Evolutionary conservation across 2,329 filamentous ascomycete species (phyloP).

Genomic region (Venturia pyrina): DNA sequence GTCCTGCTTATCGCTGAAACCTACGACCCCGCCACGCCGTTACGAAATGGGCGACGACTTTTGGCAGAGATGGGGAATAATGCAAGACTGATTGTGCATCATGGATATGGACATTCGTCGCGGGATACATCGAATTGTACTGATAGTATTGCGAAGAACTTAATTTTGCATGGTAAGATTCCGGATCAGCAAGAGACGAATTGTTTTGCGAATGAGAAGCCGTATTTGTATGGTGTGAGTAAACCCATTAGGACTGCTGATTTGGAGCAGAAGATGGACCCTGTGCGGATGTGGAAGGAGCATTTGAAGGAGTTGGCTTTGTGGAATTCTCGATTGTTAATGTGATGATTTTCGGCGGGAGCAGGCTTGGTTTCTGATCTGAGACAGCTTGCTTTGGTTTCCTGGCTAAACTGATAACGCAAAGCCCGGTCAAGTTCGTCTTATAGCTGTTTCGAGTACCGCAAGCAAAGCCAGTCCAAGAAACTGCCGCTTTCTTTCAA

Average conservation of each 20-base stretch:
- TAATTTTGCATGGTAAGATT: not conserved
- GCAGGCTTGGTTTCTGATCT: no score
- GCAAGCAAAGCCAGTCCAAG: no score
- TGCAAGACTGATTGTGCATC: slow-evolving; percentile 5
- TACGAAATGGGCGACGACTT: slow-evolving; percentile 6
- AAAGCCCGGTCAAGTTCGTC: no score
- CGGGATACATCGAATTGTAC: slow-evolving; percentile 7
- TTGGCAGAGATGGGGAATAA: slow-evolving; percentile 3
- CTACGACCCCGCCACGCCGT: slow-evolving; percentile 3
- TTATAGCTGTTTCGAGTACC: no score
- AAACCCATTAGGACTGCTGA: not conserved
- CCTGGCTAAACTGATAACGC: no score
- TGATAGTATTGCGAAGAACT: not conserved
- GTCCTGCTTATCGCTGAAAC: slow-evolving; percentile 1
- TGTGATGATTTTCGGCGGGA: no score
- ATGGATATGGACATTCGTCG: slow-evolving; percentile 9
- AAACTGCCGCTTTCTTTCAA: no score
- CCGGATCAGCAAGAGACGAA: slow-evolving; percentile 1
- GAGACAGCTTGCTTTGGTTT: no score
- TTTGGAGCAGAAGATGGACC: not conserved
- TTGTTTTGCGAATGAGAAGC: slow-evolving; percentile 9
- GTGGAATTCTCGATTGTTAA: not conserved
- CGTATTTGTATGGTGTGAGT: not conserved
- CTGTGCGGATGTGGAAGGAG: not conserved
- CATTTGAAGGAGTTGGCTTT: not conserved